Conservation (phyloP, 2,329 filamentous ascomycete species). For the Sporothrix globosa region DNA sequence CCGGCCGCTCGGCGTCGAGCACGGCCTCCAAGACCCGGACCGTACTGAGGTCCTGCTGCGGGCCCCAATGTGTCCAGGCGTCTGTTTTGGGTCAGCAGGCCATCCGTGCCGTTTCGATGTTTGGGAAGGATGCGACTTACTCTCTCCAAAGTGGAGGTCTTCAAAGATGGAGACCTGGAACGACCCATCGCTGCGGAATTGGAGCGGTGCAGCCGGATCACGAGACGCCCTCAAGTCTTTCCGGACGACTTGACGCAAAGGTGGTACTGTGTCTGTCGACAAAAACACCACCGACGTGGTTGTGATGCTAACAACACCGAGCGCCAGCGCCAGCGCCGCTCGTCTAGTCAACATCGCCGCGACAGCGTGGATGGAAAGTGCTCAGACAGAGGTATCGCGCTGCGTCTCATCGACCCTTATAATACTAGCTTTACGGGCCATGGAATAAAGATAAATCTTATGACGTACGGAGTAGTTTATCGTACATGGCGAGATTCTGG, state of each 20-base stretch:
- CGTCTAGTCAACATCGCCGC: slow-evolving; percentile 20
- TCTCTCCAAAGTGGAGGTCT: slow-evolving; percentile 73
- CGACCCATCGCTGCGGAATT: slow-evolving; percentile 50
- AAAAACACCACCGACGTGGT: neutral
- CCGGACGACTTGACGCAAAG: neutral
- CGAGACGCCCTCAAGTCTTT: neutral
- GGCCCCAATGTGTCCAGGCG: slow-evolving; percentile 47
- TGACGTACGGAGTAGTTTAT: too few relatives aligned
- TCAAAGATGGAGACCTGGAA: slow-evolving; percentile 65
- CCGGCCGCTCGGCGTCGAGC: slow-evolving; percentile 42
- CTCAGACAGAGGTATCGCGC: neutral
- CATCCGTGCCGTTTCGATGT: too few relatives aligned
- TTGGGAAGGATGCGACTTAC: slow-evolving; percentile 44
- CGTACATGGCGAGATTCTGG: too few relatives aligned
- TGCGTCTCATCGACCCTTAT: neutral
- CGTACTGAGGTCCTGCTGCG: slow-evolving; percentile 45
- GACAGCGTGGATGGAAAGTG: too few relatives aligned
- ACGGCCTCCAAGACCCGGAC: slow-evolving; percentile 45
- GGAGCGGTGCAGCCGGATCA: slow-evolving; percentile 38
- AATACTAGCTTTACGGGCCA: neutral
- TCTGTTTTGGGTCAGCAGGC: slow-evolving; percentile 42
- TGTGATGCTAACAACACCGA: slow-evolving; percentile 5
- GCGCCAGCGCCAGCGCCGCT: neutral
- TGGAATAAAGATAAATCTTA: neutral
- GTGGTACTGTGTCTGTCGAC: neutral